A percentile compares a stretch with the other conserved stretches of the same genome.
Conservation (phyloP, 2,329 filamentous ascomycete genomes). For the Botryosphaeria dothidea region DNA sequence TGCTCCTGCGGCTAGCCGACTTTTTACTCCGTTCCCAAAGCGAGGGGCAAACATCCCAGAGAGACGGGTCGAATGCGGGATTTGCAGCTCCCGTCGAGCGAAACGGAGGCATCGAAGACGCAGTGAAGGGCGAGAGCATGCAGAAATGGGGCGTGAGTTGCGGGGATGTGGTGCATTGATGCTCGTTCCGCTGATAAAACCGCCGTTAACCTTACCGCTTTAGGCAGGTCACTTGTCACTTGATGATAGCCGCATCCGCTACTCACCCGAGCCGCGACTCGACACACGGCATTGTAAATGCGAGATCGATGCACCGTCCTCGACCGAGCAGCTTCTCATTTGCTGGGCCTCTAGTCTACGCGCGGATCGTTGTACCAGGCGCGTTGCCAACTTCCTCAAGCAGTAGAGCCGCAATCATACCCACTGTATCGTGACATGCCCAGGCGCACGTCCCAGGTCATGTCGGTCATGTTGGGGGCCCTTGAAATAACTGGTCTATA, state of each 20-base stretch:
- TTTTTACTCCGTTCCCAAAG: background rate
- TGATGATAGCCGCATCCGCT: background rate
- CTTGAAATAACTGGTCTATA: background rate
- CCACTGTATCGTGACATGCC: background rate
- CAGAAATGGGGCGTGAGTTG: background rate
- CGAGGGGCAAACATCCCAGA: background rate
- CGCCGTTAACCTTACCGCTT: background rate
- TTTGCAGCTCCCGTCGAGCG: background rate
- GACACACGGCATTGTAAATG: background rate
- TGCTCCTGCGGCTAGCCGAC: background rate
- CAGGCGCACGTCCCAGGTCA: background rate
- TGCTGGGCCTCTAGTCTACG: background rate
- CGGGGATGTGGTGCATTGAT: background rate
- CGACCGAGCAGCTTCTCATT: background rate
- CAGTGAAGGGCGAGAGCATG: background rate
- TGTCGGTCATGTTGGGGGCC: too few species aligned
- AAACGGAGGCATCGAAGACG: background rate
- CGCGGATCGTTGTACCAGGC: background rate
- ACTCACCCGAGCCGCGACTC: background rate
- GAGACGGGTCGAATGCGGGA: background rate
- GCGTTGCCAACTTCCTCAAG: slow-evolving; percentile 7
- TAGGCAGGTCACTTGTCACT: background rate
- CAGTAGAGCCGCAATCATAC: background rate
- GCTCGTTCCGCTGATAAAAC: background rate
- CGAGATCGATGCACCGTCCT: background rate